Conservation (phyloP, 2,329 filamentous ascomycete genomes). For the Colletotrichum filicis region DNA sequence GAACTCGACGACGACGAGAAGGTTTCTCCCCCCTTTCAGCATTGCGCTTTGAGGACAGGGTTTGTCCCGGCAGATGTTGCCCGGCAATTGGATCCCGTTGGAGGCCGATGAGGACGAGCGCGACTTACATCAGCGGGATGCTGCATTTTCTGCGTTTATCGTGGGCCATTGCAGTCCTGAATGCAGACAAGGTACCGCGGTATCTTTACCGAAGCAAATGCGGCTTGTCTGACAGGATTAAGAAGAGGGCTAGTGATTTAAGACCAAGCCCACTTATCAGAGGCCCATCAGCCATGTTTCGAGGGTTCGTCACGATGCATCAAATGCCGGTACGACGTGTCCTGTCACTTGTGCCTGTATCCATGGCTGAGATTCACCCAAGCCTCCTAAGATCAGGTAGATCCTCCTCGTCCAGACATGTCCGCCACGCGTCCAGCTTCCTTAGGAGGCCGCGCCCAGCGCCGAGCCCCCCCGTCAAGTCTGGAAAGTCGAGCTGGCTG, state of each 20-base stretch:
- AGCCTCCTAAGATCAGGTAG: constrained; percentile 4
- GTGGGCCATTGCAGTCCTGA: neutral
- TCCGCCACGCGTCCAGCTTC: neutral
- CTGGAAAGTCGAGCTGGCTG: neutral
- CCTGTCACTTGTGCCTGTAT: neutral
- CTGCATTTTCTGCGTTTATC: neutral
- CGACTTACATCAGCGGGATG: neutral
- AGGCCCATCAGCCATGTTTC: neutral
- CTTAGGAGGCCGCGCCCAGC: neutral
- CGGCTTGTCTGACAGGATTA: no score
- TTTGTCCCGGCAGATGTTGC: neutral
- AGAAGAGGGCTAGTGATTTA: neutral
- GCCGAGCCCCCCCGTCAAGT: neutral
- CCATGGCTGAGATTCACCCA: neutral
- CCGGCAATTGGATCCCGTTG: neutral
- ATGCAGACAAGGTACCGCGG: no score
- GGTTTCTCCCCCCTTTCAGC: neutral
- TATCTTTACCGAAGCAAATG: no score
- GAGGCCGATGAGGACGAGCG: neutral
- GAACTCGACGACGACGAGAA: neutral
- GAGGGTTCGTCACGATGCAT: constrained; percentile 3
- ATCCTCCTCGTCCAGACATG: constrained; percentile 22
- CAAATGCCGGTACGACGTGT: neutral
- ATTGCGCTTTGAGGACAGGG: neutral
- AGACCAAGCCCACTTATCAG: neutral